Conservation (phyloP, 2,329 filamentous ascomycete genomes). For the Diaporthe amygdali region DNA sequence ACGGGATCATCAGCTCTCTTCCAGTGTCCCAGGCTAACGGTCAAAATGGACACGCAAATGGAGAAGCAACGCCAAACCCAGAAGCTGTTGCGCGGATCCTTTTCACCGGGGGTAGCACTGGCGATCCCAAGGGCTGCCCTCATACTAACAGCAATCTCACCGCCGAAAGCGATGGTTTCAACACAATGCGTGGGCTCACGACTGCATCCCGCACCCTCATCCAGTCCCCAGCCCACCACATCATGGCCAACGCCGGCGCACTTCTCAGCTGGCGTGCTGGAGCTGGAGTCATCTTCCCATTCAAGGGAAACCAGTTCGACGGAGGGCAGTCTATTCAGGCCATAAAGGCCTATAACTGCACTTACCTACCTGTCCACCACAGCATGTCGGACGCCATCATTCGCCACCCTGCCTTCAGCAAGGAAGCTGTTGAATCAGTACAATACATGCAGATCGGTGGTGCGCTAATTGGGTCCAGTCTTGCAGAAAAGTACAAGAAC, state of each 20-base stretch:
- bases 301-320: background rate
- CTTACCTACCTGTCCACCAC: background rate
- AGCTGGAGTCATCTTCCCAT: background rate
- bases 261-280: background rate
- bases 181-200: background rate
- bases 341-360: background rate
- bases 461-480: background rate
- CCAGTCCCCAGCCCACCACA: background rate
- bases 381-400: background rate
- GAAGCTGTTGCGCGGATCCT: background rate
- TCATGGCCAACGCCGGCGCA: background rate
- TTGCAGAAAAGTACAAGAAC: background rate
- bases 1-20: background rate
- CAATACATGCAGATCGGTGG: background rate
- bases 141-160: background rate
- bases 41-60: too few relatives aligned
- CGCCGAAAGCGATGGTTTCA: background rate
- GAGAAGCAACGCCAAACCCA: background rate
- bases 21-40: background rate
- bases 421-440: background rate
- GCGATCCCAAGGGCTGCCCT: background rate
- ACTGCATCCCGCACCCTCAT: background rate
- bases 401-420: background rate
- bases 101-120: background rate
- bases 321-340: background rate